phyloP scores from a whole-genome alignment of 805 yeast species.

The Sugiyamaella americana region DNA sequence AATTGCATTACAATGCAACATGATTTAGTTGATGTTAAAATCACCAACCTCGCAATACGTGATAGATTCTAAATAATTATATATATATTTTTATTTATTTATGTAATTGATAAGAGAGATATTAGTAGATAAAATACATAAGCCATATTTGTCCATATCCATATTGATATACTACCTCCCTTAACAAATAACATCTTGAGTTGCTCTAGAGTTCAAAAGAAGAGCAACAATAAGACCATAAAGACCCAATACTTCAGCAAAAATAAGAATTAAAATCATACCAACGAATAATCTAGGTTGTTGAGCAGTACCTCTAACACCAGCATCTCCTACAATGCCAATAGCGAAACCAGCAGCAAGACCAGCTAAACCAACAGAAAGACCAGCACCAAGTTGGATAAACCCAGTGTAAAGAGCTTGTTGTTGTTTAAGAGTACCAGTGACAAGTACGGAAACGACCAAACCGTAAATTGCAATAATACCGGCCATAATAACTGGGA shows the following conservation, averaged over 20 bases:
- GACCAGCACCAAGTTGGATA: slow-evolving; percentile 97
- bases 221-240: slow-evolving; percentile 98
- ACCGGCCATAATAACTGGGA: slow-evolving; percentile 99
- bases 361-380: slow-evolving; percentile 94
- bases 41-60: no score
- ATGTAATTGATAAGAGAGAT: no score
- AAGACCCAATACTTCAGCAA: slow-evolving; percentile 97
- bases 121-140: no score
- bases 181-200: slow-evolving; percentile 81
- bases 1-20: no score
- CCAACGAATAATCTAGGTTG: slow-evolving; percentile 98
- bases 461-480: slow-evolving; percentile 96
- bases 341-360: slow-evolving; percentile 98
- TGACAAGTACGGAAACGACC: slow-evolving; percentile 91
- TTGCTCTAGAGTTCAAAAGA: slow-evolving; percentile 95
- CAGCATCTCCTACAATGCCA: slow-evolving; percentile 99
- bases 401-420: slow-evolving; percentile 96
- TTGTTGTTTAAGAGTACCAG: slow-evolving; percentile 79
- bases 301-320: slow-evolving; percentile 97
- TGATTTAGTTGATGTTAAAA: no score
- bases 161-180: no score
- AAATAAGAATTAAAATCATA: slow-evolving; percentile 96
- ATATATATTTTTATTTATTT: no score
- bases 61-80: no score
- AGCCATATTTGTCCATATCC: no score